These are phyloP conservation scores for Musa schizocarpa DNA, from an alignment of 176 grass and related monocot genomes.

Conservation along the genomic window DNA sequence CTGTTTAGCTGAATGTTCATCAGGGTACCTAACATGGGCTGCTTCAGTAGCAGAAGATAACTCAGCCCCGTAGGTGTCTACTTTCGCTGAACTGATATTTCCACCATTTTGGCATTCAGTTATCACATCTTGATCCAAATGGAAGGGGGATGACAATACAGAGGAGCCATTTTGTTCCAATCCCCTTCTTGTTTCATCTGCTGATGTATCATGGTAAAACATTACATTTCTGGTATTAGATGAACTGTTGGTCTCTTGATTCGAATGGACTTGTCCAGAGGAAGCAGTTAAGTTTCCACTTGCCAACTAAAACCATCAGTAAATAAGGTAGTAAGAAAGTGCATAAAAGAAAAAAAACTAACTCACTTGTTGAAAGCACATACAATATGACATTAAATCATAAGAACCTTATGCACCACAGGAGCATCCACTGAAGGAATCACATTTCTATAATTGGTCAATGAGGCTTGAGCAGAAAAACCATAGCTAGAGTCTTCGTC, in stretches of 20 bases:
- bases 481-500: constrained; percentile 25
- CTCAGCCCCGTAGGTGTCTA: constrained; percentile 22
- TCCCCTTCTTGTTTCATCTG: not conserved
- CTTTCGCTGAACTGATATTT: constrained; percentile 47
- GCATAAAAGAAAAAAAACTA: not conserved
- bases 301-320: not conserved
- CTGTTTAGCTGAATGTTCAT: constrained; percentile 40
- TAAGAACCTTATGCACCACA: constrained; percentile 2
- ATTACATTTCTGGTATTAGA: not conserved
- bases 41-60: constrained; percentile 27
- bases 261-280: not conserved
- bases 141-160: not conserved
- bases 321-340: not conserved
- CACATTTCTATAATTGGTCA: constrained; percentile 4
- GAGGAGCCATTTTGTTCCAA: not conserved
- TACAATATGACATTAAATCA: not conserved
- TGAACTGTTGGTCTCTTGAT: not conserved
- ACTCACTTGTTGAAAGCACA: not conserved
- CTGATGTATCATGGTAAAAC: not conserved
- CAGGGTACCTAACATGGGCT: constrained; percentile 26
- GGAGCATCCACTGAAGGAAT: constrained; percentile 32
- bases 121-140: not conserved
- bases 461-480: constrained; percentile 24
- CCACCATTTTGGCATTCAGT: not conserved
- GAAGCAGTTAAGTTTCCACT: not conserved